These are phyloP conservation scores for Verticillium dahliae DNA, from an alignment of 2,329 filamentous ascomycete species.

Conservation along the genomic window DNA sequence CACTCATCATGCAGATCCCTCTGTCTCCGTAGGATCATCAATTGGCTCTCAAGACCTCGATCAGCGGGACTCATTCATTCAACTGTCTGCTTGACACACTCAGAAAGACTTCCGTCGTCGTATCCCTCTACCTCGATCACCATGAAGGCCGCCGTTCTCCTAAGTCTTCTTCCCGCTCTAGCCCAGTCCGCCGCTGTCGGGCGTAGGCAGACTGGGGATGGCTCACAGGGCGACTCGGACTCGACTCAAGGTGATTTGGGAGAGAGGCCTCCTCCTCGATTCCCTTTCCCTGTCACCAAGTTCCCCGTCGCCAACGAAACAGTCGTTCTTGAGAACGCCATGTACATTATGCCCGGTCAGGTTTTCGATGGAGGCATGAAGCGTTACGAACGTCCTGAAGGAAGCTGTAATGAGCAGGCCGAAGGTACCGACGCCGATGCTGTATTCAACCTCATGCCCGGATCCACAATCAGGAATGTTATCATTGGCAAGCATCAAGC, in stretches of 20 bases:
- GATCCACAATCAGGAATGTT: constrained; percentile 28
- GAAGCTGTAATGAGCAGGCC: constrained; percentile 34
- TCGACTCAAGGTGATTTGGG: constrained; percentile 18
- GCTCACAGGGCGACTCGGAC: constrained; percentile 9
- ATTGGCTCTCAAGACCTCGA: background rate
- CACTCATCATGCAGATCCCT: background rate
- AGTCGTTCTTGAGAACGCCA: constrained; percentile 17
- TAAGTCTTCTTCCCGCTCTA: constrained; percentile 14
- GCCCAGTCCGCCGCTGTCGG: constrained; percentile 3
- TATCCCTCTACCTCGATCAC: background rate
- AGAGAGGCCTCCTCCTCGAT: constrained; percentile 19
- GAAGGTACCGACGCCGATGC: constrained; percentile 34
- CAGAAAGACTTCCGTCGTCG: background rate
- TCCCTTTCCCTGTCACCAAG: constrained; percentile 21
- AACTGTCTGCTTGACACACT: background rate
- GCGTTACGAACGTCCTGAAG: constrained; percentile 29
- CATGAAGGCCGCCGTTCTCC: constrained; percentile 17
- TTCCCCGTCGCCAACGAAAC: constrained; percentile 20
- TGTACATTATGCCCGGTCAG: constrained; percentile 23
- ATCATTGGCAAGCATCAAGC: constrained; percentile 30
- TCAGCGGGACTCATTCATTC: background rate
- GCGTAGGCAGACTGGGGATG: constrained; percentile 17
- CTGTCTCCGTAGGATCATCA: background rate
- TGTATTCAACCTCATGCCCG: constrained; percentile 28
- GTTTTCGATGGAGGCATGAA: constrained; percentile 27